Evolutionary conservation across 768 basidiomycete genomes (phyloP).

Genomic region (Glaciozyma antarctica): DNA sequence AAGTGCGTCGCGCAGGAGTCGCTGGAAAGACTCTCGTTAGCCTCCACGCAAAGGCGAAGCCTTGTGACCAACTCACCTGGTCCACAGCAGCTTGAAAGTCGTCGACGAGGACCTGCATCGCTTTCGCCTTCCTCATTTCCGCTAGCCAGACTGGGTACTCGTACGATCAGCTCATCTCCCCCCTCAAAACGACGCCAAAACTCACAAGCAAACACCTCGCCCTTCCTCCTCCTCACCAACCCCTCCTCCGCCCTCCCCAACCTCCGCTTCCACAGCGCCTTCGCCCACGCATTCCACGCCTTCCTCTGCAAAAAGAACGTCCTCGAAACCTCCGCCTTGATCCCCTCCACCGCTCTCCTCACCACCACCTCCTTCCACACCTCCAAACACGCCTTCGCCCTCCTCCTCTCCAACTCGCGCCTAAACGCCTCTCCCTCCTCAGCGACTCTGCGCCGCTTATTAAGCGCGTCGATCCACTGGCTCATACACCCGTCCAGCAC

Average conservation of each 20-base stretch:
- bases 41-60: background rate
- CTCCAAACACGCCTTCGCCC: background rate
- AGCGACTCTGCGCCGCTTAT: background rate
- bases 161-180: background rate
- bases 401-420: background rate
- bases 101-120: background rate
- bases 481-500: background rate
- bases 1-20: background rate
- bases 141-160: slow-evolving; percentile 14
- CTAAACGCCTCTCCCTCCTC: background rate
- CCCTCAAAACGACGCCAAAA: background rate
- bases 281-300: slow-evolving; percentile 9
- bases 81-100: background rate
- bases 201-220: slow-evolving; percentile 16
- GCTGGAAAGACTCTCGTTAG: background rate
- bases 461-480: background rate
- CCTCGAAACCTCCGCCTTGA: background rate
- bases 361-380: background rate
- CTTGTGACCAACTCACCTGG: background rate
- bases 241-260: slow-evolving; percentile 7
- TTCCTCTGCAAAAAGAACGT: background rate
- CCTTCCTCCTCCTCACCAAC: background rate
- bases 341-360: background rate
- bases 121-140: background rate
- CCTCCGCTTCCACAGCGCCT: background rate